Conservation (phyloP, 2,329 filamentous ascomycete species). For the Biscogniauxia mediterranea region DNA sequence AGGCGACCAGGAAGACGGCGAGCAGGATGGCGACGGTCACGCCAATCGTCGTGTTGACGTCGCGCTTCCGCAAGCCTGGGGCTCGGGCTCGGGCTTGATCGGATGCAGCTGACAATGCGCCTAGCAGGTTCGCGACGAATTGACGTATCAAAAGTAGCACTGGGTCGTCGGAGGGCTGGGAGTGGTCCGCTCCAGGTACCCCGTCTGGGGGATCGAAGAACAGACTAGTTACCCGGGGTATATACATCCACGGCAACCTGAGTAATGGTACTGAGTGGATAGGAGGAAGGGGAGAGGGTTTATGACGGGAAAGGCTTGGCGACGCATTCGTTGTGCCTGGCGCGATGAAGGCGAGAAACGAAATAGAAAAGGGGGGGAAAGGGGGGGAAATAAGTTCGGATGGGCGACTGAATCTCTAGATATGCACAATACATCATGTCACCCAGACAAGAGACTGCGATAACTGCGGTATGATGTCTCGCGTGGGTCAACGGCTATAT, state of each 20-base stretch:
- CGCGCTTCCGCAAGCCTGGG: background rate
- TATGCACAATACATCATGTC: background rate
- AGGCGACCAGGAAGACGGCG: background rate
- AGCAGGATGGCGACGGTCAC: background rate
- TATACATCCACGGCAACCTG: background rate
- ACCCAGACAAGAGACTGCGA: background rate
- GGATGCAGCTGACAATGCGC: background rate
- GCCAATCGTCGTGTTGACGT: background rate
- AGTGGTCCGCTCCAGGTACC: background rate
- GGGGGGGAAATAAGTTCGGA: background rate
- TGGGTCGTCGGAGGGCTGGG: background rate
- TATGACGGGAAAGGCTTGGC: background rate
- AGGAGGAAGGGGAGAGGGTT: background rate
- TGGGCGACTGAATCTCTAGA: background rate
- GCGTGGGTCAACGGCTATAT: background rate
- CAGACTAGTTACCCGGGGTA: background rate
- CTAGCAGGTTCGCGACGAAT: background rate
- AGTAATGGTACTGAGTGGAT: background rate
- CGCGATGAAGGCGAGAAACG: background rate
- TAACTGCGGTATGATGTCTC: background rate
- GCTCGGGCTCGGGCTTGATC: background rate
- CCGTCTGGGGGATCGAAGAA: background rate
- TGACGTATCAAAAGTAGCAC: background rate
- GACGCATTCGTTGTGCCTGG: background rate
- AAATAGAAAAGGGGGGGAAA: background rate